Percentiles rank a stretch among this genome's conserved stretches.
These are phyloP conservation scores for Fereydounia khargensis DNA, from an alignment of 1,284 basidiomycete species.

Conservation along the genomic window DNA sequence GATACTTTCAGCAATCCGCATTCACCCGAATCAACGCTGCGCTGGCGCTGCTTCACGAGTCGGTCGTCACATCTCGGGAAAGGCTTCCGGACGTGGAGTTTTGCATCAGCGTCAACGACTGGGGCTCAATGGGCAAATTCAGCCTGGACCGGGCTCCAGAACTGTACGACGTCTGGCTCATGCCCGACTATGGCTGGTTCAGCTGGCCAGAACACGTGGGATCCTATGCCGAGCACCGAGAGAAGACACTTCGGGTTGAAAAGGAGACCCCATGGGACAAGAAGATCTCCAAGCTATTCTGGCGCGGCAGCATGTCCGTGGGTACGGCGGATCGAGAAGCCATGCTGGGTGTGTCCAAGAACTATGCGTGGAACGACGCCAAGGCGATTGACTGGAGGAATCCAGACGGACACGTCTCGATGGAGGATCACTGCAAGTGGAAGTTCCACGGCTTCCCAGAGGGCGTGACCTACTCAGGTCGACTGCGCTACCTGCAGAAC, in stretches of 20 bases:
- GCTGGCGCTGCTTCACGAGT: conserved; percentile 36
- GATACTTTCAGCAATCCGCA: conserved; percentile 41
- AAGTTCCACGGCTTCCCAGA: conserved; percentile 53
- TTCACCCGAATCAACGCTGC: conserved; percentile 42
- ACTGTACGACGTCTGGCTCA: conserved; percentile 50
- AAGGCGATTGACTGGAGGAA: conserved; percentile 35
- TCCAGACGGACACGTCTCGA: conserved; percentile 17
- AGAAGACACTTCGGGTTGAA: conserved; percentile 30
- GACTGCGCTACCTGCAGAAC: conserved; percentile 49
- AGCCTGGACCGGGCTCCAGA: conserved; percentile 39
- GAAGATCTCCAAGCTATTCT: conserved; percentile 43
- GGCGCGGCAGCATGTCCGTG: conserved; percentile 46
- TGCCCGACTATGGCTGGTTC: conserved; percentile 54
- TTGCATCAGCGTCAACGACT: conserved; percentile 46
- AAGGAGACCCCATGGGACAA: conserved; percentile 27
- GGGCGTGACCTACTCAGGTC: conserved; percentile 49
- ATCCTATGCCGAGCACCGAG: conserved; percentile 39
- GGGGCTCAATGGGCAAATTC: conserved; percentile 49
- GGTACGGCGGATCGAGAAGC: conserved; percentile 44
- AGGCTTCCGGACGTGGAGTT: conserved; percentile 54
- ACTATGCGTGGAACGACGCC: conserved; percentile 45
- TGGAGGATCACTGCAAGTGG: conserved; percentile 52
- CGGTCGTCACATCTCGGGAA: conserved; percentile 37
- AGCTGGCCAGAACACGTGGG: conserved; percentile 52
- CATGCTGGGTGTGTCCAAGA: conserved; percentile 22